Percentiles rank a stretch among this genome's conserved stretches.
Conservation (phyloP, 805 yeast species). For the Debaryomyces hansenii region DNA sequence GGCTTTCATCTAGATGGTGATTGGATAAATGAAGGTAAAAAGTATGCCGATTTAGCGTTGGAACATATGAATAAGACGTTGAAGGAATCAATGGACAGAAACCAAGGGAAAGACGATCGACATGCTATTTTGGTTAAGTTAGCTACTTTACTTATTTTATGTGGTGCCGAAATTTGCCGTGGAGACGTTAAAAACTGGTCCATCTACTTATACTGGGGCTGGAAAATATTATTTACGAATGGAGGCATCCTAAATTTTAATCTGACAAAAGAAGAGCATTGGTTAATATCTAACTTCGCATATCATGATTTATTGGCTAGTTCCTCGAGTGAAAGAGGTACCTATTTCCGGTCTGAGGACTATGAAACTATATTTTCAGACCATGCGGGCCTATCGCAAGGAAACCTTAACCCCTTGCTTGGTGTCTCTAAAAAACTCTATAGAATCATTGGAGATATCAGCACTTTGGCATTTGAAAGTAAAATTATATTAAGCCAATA, state of each 20-base stretch:
- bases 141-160: slow-evolving; percentile 65
- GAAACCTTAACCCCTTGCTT: slow-evolving; percentile 64
- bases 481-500: slow-evolving; percentile 25
- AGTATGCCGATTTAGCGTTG: slow-evolving; percentile 49
- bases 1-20: slow-evolving; percentile 49
- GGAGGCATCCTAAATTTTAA: slow-evolving; percentile 63
- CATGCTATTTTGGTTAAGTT: slow-evolving; percentile 45
- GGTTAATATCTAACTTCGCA: slow-evolving; percentile 76
- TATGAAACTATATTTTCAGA: slow-evolving; percentile 54
- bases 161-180: slow-evolving; percentile 80
- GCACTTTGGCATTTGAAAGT: slow-evolving; percentile 55
- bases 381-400: slow-evolving; percentile 30
- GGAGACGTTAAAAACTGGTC: slow-evolving; percentile 83
- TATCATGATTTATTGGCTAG: slow-evolving; percentile 77
- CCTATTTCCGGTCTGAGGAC: slow-evolving; percentile 62
- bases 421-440: slow-evolving; percentile 74
- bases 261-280: slow-evolving; percentile 59
- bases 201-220: slow-evolving; percentile 62
- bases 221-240: slow-evolving; percentile 55
- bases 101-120: slow-evolving; percentile 19
- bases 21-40: slow-evolving; percentile 49
- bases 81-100: slow-evolving; percentile 22
- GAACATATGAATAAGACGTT: slow-evolving; percentile 32
- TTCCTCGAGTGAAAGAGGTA: slow-evolving; percentile 57
- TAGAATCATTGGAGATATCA: slow-evolving; percentile 65